These are phyloP conservation scores for Tulasnella sp. DNA, from an alignment of 768 basidiomycete species.

Conservation along the genomic window DNA sequence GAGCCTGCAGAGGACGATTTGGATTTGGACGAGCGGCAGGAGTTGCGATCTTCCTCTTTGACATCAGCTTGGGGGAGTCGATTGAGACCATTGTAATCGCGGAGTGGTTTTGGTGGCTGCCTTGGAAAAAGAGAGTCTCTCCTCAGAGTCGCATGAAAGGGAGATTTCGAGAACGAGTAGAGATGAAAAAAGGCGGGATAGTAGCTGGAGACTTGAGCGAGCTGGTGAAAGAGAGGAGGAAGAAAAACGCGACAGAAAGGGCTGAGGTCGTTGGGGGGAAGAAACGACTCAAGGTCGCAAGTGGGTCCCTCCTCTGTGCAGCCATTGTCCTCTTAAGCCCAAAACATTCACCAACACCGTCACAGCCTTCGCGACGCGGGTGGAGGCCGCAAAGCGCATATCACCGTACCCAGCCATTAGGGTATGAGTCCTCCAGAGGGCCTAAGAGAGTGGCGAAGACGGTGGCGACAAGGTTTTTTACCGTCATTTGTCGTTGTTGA, in stretches of 20 bases:
- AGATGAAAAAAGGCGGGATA: neutral
- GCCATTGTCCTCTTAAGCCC: slow-evolving; percentile 1
- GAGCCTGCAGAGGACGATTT: neutral
- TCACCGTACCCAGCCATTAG: neutral
- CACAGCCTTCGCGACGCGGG: neutral
- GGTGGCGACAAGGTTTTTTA: neutral
- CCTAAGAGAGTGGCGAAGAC: neutral
- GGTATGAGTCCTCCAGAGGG: neutral
- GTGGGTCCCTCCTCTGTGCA: slow-evolving; percentile 1
- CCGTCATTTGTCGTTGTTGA: neutral
- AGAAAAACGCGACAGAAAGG: neutral
- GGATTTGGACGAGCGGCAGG: neutral
- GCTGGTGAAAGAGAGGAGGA: neutral
- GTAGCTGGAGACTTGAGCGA: neutral
- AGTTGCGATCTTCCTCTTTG: slow-evolving; percentile 8
- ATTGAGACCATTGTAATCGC: neutral
- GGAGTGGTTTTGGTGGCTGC: slow-evolving; percentile 1
- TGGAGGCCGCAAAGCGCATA: neutral
- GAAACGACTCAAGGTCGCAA: neutral
- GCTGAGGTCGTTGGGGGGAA: slow-evolving; percentile 2
- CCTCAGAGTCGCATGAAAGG: neutral
- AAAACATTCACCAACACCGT: slow-evolving; percentile 7
- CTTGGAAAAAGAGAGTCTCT: neutral
- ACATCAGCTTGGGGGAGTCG: neutral
- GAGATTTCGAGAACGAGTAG: neutral